phyloP scores from a whole-genome alignment of 78 protist genomes.

The Pigoraptor vietnamica region DNA sequence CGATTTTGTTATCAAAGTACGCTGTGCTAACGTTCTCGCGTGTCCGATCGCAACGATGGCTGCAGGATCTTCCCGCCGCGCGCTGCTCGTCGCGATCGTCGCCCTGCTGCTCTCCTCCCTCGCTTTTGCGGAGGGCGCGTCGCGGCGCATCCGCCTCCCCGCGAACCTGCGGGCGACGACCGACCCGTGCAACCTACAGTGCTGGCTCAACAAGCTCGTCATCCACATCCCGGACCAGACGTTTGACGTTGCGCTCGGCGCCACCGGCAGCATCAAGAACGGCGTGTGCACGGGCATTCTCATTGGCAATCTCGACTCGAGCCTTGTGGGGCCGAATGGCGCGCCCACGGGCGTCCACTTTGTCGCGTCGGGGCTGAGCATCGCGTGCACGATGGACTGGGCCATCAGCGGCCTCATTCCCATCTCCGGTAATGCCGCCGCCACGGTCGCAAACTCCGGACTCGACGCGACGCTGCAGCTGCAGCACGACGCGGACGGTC shows the following conservation, averaged over 20 bases:
- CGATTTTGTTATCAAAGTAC: too few relatives aligned
- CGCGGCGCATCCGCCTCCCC: neutral
- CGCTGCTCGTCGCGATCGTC: too few relatives aligned
- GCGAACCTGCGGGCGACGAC: neutral
- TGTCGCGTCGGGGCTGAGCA: neutral
- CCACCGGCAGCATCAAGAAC: neutral
- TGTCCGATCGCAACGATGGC: too few relatives aligned
- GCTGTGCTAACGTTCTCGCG: too few relatives aligned
- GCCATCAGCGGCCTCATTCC: neutral
- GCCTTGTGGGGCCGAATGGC: neutral
- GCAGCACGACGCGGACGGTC: neutral
- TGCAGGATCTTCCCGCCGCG: too few relatives aligned
- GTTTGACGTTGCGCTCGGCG: neutral
- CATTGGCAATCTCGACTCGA: neutral
- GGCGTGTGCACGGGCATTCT: neutral
- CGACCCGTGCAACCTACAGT: neutral
- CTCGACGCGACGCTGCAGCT: neutral
- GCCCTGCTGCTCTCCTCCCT: too few relatives aligned
- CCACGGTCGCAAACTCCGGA: neutral
- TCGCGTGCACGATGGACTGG: neutral
- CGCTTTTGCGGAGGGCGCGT: too few relatives aligned
- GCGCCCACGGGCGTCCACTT: neutral
- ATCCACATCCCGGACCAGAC: neutral
- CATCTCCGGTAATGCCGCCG: neutral
- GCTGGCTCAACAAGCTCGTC: neutral